Evolutionary conservation across 2,329 filamentous ascomycete species (phyloP).

Genomic region (Pseudogymnoascus sp.): DNA sequence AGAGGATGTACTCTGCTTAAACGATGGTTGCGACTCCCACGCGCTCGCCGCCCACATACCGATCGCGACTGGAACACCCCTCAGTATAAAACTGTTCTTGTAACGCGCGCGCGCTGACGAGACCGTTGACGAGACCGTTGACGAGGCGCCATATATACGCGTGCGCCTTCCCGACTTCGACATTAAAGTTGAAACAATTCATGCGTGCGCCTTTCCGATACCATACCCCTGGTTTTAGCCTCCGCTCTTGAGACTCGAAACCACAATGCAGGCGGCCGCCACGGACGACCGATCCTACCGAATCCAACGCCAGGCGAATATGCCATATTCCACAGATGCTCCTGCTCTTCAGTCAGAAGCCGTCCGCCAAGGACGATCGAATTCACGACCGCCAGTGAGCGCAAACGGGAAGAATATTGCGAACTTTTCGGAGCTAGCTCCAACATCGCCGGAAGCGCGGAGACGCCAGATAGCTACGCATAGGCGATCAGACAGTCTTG

Average conservation of each 20-base stretch:
- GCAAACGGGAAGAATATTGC: neutral
- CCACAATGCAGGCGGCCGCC: constrained; percentile 5
- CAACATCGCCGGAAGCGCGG: constrained; percentile 16
- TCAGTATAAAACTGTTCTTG: constrained; percentile 9
- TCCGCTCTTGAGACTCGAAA: constrained; percentile 2
- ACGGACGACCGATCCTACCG: constrained; percentile 8
- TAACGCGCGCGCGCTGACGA: constrained; percentile 1
- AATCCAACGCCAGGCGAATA: constrained; percentile 2
- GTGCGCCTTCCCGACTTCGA: neutral
- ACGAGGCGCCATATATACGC: constrained; percentile 4
- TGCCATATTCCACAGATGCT: constrained; percentile 5
- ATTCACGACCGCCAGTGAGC: neutral
- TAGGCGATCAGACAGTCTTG: constrained; percentile 33
- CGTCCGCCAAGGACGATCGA: neutral
- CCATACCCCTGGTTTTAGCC: constrained; percentile 6
- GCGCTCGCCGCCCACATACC: constrained; percentile 1
- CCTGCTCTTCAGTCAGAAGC: neutral
- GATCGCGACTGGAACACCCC: constrained; percentile 4
- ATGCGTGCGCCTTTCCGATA: constrained; percentile 3
- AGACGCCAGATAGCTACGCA: constrained; percentile 19
- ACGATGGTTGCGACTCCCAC: constrained; percentile 5
- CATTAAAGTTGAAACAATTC: constrained; percentile 6
- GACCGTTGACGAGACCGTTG: neutral
- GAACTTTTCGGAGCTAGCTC: constrained; percentile 13
- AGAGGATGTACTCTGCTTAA: neutral